Evolutionary conservation across 805 yeast genomes (phyloP), one percentile per base, ranked within the genome.

Genomic region (Crinitomyces ghanaensis): DNA sequence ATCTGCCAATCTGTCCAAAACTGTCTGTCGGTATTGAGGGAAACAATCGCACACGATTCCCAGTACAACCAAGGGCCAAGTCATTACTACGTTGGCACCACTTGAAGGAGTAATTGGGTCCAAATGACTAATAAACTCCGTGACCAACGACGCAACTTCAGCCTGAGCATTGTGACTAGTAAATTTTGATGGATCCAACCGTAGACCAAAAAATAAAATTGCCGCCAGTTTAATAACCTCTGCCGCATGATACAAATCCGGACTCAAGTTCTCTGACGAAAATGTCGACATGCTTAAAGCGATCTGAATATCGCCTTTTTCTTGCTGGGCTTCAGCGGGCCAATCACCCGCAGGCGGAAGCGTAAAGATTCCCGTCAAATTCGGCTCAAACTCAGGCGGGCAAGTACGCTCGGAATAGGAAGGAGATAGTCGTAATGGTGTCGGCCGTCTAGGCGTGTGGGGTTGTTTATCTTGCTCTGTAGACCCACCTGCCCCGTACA

Each of bases 21-120:
- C n/a, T n/a, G n/a, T n/a, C n/a, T n/a, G n/a, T n/a, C n/a, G n/a
- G n/a, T n/a, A n/a, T n/a, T n/a, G n/a, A n/a, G n/a, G n/a, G n/a
- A n/a, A n/a, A n/a, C n/a, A n/a, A 19, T 32, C 37, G 16, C 34
- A 27, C 13, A 26, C 19, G 16, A 36, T 28, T 12, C 44, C 44
- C 13, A 38, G 22, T 28, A 38, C 42, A 40, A 40, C 38, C 30
- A 41, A 14, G 15, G 44, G 40, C 42, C 42, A 41, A 2, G 35
- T 22, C 20, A 36, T 26, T 23, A 30, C 6, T 3, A 29, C 15
- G 22, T 30, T 31, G 29, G 32, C 12, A 6, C 31, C 24, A 16
- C 35, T 26, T 12, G 20, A 13, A 6, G 27, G 20, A 2, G 41
- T 28, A 11, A 38, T 34, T 18, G 24, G 24, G 7, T 13, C 11